Conservation (phyloP, 208 protist genomes). For the Acanthamoeba healyi region DNA sequence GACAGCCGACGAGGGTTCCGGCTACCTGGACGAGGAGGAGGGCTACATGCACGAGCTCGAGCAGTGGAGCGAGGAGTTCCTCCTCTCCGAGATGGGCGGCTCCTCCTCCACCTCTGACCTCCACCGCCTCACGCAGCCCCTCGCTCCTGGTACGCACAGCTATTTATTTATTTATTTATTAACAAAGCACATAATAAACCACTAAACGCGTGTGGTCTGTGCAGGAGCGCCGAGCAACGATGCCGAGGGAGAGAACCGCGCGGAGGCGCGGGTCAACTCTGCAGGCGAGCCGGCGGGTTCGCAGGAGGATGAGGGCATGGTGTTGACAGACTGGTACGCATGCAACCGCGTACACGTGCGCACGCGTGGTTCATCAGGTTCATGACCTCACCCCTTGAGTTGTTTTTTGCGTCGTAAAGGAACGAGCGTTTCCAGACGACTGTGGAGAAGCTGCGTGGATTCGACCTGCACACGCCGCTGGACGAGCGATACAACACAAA, state of each 20-base stretch:
- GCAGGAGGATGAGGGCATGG: constrained; percentile 40
- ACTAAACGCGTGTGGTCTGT: too few relatives aligned
- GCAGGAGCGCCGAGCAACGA: background rate
- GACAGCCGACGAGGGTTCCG: background rate
- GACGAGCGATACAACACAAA: constrained; percentile 59
- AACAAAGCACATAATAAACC: background rate
- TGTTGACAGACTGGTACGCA: constrained; percentile 40
- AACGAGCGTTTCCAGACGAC: constrained; percentile 68
- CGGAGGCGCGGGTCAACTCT: background rate
- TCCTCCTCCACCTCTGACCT: background rate
- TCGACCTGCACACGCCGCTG: constrained; percentile 64
- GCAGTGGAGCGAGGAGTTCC: constrained; percentile 52
- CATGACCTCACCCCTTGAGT: background rate
- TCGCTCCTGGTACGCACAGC: background rate
- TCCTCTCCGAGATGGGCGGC: constrained; percentile 8
- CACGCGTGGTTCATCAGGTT: too few relatives aligned
- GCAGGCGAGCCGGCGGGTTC: background rate
- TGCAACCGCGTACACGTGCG: too few relatives aligned
- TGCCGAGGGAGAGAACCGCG: background rate
- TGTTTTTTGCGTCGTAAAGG: background rate
- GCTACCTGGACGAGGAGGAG: constrained; percentile 60
- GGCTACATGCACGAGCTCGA: constrained; percentile 63
- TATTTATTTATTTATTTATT: background rate
- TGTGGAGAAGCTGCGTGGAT: constrained; percentile 52
- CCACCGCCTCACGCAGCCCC: background rate